Evolutionary conservation across 192 early-diverging fungal species (phyloP), one percentile per base, ranked within the genome.

Genomic region (Coemansia sp.): DNA sequence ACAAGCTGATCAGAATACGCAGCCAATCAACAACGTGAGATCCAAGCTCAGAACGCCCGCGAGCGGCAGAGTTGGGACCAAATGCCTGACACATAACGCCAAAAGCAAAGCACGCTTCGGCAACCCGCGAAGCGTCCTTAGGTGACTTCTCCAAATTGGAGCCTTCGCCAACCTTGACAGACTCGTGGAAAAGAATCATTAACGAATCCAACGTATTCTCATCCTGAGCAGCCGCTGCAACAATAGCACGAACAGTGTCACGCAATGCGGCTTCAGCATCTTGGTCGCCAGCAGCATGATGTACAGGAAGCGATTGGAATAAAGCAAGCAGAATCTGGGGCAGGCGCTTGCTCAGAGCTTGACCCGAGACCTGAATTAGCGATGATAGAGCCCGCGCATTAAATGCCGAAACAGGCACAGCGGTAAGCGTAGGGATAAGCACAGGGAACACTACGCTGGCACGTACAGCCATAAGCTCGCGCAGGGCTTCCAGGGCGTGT

Each of bases 371-470:
- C 22, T 91, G 88, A 25, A 98, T 91, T 25, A 99, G 73, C 11
- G 93, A 91, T 3, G 88, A 89, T 60, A 99, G 76, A 6, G 95
- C 94, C 20, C 90, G 90, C 20, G 95, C 96, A 68, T 97, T 94
- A 78, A 96, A 95, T n/a, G 85, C 84, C 36, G 88, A 89, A 50
- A 99, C 93, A 19, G 96, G 96, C 25, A 84, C 84, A 19, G 88
- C 67, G n/a, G 94, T 89, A 57, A 99, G 85, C 6, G 94, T 97
- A 3, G 97, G 97, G 60, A 99, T 95, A 56, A 99, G 84, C 30
- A 96, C 95, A 7, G 97, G 97, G 92, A 99, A 97, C 7, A 99
- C 97, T 4, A 95, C 93, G 65, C 93, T 91, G 61, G 92, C 92
- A n/a, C 94, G 91, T 50, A 98, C 93, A 14, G 93, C 87, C 95